A percentile compares a stretch with the other conserved stretches of the same genome.
Conservation (phyloP, 108 stramenopile genomes). For the Skeletonema menzelii region DNA sequence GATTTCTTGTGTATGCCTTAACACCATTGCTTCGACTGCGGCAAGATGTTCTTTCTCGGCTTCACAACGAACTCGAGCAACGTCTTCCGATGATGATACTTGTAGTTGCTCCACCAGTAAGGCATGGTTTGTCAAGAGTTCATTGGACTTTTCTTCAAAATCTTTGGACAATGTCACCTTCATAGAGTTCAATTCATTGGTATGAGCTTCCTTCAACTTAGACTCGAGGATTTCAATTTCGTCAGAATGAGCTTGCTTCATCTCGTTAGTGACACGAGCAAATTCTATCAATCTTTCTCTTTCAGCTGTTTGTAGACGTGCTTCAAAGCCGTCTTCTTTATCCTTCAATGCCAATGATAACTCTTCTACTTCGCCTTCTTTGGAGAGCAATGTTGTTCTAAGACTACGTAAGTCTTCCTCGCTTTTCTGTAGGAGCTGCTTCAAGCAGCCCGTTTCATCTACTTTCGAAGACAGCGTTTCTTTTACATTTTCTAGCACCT, state of each 20-base stretch:
- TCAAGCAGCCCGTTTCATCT: not conserved
- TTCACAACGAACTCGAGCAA: not conserved
- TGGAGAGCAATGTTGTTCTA: not conserved
- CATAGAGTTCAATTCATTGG: not conserved
- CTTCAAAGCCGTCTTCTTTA: not conserved
- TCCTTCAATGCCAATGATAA: not conserved
- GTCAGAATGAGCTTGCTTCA: not conserved
- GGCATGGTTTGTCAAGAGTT: not conserved
- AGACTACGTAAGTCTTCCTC: not conserved
- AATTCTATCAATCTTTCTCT: not conserved
- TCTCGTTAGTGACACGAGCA: not conserved
- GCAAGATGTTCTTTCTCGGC: not conserved
- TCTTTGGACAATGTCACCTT: not conserved
- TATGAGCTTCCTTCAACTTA: not conserved
- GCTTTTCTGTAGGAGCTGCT: not conserved
- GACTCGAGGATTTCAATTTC: not conserved
- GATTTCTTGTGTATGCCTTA: not conserved
- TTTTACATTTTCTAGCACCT: not conserved
- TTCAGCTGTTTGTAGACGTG: not conserved
- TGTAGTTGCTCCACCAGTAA: not conserved
- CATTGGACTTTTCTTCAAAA: not conserved
- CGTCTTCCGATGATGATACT: not conserved
- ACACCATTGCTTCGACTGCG: not conserved
- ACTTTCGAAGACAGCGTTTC: not conserved
- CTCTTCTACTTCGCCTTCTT: not conserved